Conservation (phyloP, 2,329 filamentous ascomycete species). For the Alternaria gansuensis region DNA sequence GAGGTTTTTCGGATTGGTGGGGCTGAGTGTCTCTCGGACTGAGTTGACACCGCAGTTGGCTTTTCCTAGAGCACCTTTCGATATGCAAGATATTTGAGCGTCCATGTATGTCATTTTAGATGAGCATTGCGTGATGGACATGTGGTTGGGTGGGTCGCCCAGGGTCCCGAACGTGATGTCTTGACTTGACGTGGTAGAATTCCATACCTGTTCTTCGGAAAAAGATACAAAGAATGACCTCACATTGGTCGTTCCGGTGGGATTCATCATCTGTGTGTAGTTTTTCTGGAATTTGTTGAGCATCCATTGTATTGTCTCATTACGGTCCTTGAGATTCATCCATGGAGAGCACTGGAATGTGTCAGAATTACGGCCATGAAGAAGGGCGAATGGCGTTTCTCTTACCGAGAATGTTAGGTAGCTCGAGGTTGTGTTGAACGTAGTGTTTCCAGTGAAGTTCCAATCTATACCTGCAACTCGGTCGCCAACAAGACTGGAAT, state of each 20-base stretch:
- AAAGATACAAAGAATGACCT: background rate
- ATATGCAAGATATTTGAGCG: background rate
- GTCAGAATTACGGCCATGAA: background rate
- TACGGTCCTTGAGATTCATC: background rate
- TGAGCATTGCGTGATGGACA: background rate
- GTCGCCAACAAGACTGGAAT: background rate
- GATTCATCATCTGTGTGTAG: fast-evolving
- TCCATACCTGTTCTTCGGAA: background rate
- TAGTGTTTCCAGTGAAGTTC: background rate
- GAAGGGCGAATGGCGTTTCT: background rate
- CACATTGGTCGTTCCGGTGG: fast-evolving
- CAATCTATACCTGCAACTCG: background rate
- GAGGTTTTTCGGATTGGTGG: background rate
- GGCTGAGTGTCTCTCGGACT: background rate
- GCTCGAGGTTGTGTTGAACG: background rate
- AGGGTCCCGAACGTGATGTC: background rate
- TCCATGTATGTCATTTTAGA: background rate
- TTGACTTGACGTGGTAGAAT: background rate
- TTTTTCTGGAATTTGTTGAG: background rate
- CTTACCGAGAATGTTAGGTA: background rate
- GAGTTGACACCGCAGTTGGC: background rate
- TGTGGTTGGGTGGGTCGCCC: background rate
- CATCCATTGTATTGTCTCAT: background rate
- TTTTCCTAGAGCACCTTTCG: background rate
- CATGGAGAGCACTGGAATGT: background rate